Base-by-base conservation (phyloP, 1,284 basidiomycete genomes). In the Apiotrichum veenhuisii region DNA sequence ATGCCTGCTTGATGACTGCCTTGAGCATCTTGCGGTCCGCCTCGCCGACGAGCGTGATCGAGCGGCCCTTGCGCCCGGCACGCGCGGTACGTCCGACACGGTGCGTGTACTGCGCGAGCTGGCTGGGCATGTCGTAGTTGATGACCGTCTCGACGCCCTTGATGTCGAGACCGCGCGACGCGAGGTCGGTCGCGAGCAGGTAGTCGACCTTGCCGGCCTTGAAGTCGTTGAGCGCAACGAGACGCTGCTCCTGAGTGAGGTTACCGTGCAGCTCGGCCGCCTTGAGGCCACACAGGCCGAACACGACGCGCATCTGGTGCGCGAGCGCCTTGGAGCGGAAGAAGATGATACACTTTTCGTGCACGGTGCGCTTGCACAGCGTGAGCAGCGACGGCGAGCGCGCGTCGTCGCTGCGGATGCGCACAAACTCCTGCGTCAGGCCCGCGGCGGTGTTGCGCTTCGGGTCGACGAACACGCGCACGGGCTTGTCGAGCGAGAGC, bases 141-240 rank as follows among this genome's bases (percentile, higher is more conserved):
- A 97, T 91, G 56, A 98, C 91, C 0, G 91, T 94, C 71, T 96
- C 89, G n/a, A 97, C 88, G 20, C 93, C 94, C 69, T 94, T 95
- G 79, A 98, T 97, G 78, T 98, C 94, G 33, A 98, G 82, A 77
- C 94, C 94, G 66, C 94, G 87, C 60, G 91, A 90, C 25, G 95
- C 95, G 22, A 98, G 81, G 76, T 98, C 95, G 1, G 95, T 98
- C 1, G 94, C 94, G 80, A 98, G 87, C 10, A 98, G 81, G 76
- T 87, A 98, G 73, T 93, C 89, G 36, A 89, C 88, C 42, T 82
- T 76, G 27, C 90, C 87, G 60, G 91, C 88, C 57, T 91, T 87
- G 80, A 98, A 98, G 55, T 84, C 81, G 68, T 89, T 87, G 30
- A 98, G 82, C 3, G 93, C 86, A 75, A 82, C 84, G 42, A 98